Conservation (phyloP, 1,284 basidiomycete species). For the Moesziomyces sp. region DNA sequence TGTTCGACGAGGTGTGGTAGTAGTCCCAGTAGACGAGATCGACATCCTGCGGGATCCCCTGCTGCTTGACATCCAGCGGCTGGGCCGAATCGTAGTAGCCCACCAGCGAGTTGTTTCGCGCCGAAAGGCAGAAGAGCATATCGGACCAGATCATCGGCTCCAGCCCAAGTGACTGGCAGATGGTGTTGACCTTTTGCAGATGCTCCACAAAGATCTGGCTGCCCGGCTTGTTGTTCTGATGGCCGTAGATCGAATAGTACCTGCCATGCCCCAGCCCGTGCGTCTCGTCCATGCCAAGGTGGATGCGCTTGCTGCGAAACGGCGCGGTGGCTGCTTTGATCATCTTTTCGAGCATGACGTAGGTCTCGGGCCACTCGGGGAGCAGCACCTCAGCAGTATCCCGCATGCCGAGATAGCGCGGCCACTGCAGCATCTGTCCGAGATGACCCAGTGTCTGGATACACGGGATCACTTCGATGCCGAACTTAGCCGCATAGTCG, state of each 20-base stretch:
- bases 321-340: slow-evolving; percentile 59
- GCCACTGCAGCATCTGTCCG: slow-evolving; percentile 69
- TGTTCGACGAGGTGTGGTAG: slow-evolving; percentile 60
- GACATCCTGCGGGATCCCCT: slow-evolving; percentile 62
- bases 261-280: slow-evolving; percentile 68
- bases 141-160: slow-evolving; percentile 68
- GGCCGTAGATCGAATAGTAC: slow-evolving; percentile 65
- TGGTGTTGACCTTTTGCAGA: slow-evolving; percentile 64
- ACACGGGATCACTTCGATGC: slow-evolving; percentile 61
- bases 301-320: slow-evolving; percentile 64
- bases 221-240: slow-evolving; percentile 63
- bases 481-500: slow-evolving; percentile 60
- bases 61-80: slow-evolving; percentile 30
- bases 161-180: slow-evolving; percentile 56
- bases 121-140: slow-evolving; percentile 68
- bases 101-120: slow-evolving; percentile 66
- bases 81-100: slow-evolving; percentile 66
- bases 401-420: slow-evolving; percentile 63
- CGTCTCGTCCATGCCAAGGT: slow-evolving; percentile 59
- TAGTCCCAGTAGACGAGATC: slow-evolving; percentile 66
- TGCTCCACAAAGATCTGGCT: slow-evolving; percentile 57
- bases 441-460: slow-evolving; percentile 69
- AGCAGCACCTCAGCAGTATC: slow-evolving; percentile 68
- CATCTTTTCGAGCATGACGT: slow-evolving; percentile 66
- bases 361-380: slow-evolving; percentile 65